Base-by-base conservation (phyloP, 441 rosid genomes). In the Pelargonium australe region DNA sequence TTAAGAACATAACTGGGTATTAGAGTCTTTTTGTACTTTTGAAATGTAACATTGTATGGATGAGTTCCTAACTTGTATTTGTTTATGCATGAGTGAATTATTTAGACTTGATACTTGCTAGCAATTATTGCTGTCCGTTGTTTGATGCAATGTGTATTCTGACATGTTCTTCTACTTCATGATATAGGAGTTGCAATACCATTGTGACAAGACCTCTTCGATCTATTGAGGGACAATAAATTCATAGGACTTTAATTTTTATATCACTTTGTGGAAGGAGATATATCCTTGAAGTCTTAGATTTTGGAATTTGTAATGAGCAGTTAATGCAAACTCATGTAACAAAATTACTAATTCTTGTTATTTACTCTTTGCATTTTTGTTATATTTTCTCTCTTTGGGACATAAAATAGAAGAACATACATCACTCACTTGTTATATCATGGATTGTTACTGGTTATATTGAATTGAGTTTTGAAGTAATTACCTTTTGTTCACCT, bases 111-210 rank as follows among this genome's bases (percentile, higher is more conserved):
- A n/a, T 49, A 5, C 41, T 68, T 16, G 47, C 37, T 13, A 8
- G 68, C 63, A 17, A 64, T 43, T 63, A 16, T 63, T 5, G 74
- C 57, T 51, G 65, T 64, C 41, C 47, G 20, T 17, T 68, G 63
- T 44, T 44, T 70, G 16, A 4, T 55, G 13, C 61, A 41, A 9
- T 28, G 28, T 64, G 51, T 40, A 31, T 67, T 49, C 88, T 91
- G 85, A 89, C 89, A 76, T 69, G 70, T 68, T 85, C 69, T 70
- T 85, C 67, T 81, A 66, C 78, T 73, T 64, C 76, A 66, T 88
- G 85, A 65, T 62, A 81, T 92, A 87, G 96, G 92, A 79, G 28
- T 92, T 89, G 96, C 96, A 45, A 87, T 87, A 68, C 87, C 94
- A 9, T 87, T 90, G 95, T 92, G 93, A 92, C 85, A 68, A 69